A percentile compares a stretch with the other conserved stretches of the same genome.
Conservation (phyloP, 108 stramenopile species). For the Cyclotella baltica region DNA sequence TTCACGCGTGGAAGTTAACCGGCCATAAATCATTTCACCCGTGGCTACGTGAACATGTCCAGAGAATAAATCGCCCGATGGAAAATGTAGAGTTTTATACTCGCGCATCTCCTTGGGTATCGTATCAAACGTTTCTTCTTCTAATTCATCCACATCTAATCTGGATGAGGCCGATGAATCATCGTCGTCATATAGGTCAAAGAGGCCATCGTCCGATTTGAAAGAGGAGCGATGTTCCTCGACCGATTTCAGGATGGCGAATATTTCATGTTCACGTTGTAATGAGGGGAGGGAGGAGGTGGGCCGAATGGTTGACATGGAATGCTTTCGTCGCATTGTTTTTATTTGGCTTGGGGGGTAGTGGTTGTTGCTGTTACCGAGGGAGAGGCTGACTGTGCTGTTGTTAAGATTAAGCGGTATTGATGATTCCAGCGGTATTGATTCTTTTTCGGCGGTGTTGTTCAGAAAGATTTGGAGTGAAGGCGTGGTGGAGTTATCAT, state of each 20-base stretch:
- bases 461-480: too few species aligned
- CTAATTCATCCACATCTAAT: not conserved
- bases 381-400: too few species aligned
- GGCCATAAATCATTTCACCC: conserved; percentile 37
- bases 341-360: not conserved
- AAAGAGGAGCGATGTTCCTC: conserved; percentile 7
- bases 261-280: not conserved
- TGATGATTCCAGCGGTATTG: too few species aligned
- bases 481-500: too few species aligned
- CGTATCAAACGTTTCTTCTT: not conserved
- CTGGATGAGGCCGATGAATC: not conserved
- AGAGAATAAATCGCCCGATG: conserved; percentile 54
- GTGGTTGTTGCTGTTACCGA: too few species aligned
- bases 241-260: conserved; percentile 4
- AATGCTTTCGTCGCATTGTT: not conserved
- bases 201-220: not conserved
- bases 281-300: not conserved
- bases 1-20: conserved; percentile 27
- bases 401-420: too few species aligned
- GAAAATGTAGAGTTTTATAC: conserved; percentile 36
- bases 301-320: not conserved
- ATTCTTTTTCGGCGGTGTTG: too few species aligned
- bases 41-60: conserved; percentile 37
- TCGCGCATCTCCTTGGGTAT: conserved; percentile 11
- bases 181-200: not conserved